Evolutionary conservation across 306 rosid genomes (phyloP), one percentile per base, ranked within the genome.

Genomic region (Malus fusca): DNA sequence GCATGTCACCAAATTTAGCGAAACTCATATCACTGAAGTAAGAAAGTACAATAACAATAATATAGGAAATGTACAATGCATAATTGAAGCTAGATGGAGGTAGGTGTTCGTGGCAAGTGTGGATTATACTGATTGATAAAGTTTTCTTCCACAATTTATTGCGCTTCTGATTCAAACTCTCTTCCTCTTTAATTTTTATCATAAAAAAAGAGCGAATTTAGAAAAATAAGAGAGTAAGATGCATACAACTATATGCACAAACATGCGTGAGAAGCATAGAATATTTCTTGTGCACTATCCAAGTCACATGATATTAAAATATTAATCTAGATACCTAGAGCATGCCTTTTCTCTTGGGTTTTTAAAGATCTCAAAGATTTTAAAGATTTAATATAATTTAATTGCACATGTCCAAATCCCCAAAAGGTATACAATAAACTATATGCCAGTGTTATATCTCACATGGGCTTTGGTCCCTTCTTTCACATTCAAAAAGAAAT

Each of bases 91-190:
- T 46, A 46, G 18, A 46, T 46, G 19, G 19, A 46, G 53, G 19
- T 1, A 14, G 53, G 8, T 48, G 21, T 17, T 15, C 8, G 1
- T 15, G 21, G 8, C 2, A 48, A 48, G 21, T 5, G 0, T 48
- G 8, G 2, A 15, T 48, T 15, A 7, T 48, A 48, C 1, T 48
- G 55, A 2, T 15, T 15, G 8, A 15, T 15, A 4, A 2, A 48
- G 1, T 46, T 46, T 46, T 40, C 0, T 10, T 0, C 19, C 0
- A 13, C 0, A 11, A 11, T 46, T 0, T 46, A 3, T 46, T 11
- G 19, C 6, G 6, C 0, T 46, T 46, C 0, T 11, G 2, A 11
- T 46, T 53, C 4, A 7, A 58, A 58, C 55, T 48, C 8, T 17
- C 8, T 2, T 6, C 4, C 8, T 5, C 8, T 7, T 35, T 35